Percentiles rank a stretch among this genome's conserved stretches.
Conservation (phyloP, 768 basidiomycete genomes). For the Brasilioporus rufonigricans region DNA sequence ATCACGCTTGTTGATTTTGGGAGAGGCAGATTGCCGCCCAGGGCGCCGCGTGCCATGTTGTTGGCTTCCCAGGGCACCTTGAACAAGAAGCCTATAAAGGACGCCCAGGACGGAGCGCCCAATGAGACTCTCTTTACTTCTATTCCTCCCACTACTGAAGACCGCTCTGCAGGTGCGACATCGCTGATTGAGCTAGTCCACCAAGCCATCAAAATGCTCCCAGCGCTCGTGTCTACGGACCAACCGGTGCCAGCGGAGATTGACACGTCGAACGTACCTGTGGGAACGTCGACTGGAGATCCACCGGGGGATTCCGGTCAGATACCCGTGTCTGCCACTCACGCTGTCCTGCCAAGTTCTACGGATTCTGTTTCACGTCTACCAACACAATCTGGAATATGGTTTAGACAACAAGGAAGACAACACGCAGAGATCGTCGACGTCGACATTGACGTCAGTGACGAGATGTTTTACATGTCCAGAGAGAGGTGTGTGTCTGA, state of each 20-base stretch:
- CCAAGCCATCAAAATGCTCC: constrained; percentile 4
- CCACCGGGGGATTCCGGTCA: background rate
- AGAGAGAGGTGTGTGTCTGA: constrained; percentile 15
- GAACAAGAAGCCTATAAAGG: background rate
- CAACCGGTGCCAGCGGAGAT: background rate
- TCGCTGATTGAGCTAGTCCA: constrained; percentile 4
- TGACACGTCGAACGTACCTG: background rate
- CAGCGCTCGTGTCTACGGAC: background rate
- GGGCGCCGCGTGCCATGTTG: constrained; percentile 22
- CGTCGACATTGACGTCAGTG: constrained; percentile 19
- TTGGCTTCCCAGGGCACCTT: constrained; percentile 3
- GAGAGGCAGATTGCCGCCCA: constrained; percentile 14
- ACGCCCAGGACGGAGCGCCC: background rate
- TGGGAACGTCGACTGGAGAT: background rate
- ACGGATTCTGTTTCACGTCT: constrained; percentile 13
- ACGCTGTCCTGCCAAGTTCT: background rate
- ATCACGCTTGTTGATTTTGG: constrained; percentile 22
- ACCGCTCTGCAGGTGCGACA: background rate
- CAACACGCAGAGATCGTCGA: constrained; percentile 22
- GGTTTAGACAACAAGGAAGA: constrained; percentile 25
- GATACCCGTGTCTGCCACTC: background rate
- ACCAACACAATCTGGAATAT: constrained; percentile 22
- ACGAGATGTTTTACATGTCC: constrained; percentile 21
- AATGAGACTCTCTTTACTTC: background rate
- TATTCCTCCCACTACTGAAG: constrained; percentile 7